A percentile compares a stretch with the other conserved stretches of the same genome.
These are phyloP conservation scores for Phytophthora aleatoria DNA, from an alignment of 352 stramenopile genomes.

Conservation along the genomic window DNA sequence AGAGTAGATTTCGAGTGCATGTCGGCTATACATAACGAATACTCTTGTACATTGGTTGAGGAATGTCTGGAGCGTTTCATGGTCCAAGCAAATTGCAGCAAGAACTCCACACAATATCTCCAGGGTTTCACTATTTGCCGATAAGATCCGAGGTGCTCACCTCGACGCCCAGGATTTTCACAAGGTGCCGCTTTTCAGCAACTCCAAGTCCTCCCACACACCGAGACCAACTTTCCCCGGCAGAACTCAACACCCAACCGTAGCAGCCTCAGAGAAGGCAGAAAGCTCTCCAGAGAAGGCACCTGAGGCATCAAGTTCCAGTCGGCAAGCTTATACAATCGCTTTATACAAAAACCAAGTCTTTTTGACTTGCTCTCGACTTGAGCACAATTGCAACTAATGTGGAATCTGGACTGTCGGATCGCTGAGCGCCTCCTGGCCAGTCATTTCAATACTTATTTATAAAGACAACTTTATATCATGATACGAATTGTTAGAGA, in stretches of 20 bases:
- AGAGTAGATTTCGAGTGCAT: neutral
- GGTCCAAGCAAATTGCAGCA: slow-evolving; percentile 73
- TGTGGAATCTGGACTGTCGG: neutral
- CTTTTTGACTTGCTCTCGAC: neutral
- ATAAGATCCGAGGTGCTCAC: slow-evolving; percentile 25
- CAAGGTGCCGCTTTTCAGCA: slow-evolving; percentile 39
- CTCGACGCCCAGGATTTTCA: slow-evolving; percentile 7
- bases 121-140: slow-evolving; percentile 50
- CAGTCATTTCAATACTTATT: slow-evolving; percentile 12
- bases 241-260: slow-evolving; percentile 36
- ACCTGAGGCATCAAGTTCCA: slow-evolving; percentile 27
- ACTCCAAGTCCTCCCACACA: slow-evolving; percentile 20
- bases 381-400: slow-evolving; percentile 16
- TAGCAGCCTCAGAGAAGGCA: slow-evolving; percentile 11
- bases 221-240: slow-evolving; percentile 11
- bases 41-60: neutral
- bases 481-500: neutral
- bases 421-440: slow-evolving; percentile 3
- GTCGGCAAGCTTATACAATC: slow-evolving; percentile 10
- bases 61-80: slow-evolving; percentile 73
- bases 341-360: neutral
- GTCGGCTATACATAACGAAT: neutral
- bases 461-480: neutral
- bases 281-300: slow-evolving; percentile 7
- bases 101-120: slow-evolving; percentile 83